Conservation (phyloP, 306 rosid genomes). For the Astragalus glycyphyllos region DNA sequence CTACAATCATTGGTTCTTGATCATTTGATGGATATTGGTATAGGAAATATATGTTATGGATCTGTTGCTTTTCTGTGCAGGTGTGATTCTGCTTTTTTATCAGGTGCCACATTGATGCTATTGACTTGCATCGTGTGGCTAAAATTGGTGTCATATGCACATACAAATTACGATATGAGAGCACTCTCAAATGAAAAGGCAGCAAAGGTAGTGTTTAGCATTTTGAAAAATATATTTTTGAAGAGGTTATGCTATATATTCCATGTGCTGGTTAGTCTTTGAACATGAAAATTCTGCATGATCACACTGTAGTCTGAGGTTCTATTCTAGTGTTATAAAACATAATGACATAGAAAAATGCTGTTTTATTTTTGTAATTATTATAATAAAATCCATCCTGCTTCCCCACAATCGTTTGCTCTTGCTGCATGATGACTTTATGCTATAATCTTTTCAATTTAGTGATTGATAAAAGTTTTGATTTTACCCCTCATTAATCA, state of each 20-base stretch:
- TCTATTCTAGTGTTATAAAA: slow-evolving; percentile 20
- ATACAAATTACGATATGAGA: slow-evolving; percentile 82
- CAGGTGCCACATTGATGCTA: slow-evolving; percentile 80
- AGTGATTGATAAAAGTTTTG: slow-evolving; percentile 18
- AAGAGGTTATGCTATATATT: slow-evolving; percentile 1
- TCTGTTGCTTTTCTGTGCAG: slow-evolving; percentile 53
- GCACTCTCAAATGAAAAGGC: slow-evolving; percentile 68
- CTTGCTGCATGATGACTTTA: slow-evolving; percentile 17
- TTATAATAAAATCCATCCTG: slow-evolving; percentile 14
- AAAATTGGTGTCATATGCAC: slow-evolving; percentile 87
- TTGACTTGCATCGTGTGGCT: slow-evolving; percentile 90
- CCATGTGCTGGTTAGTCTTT: slow-evolving; percentile 32
- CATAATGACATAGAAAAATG: background rate
- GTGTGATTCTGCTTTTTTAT: slow-evolving; percentile 82
- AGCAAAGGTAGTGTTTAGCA: slow-evolving; percentile 57
- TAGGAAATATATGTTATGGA: slow-evolving; percentile 28
- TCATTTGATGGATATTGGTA: slow-evolving; percentile 29
- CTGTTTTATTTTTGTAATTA: slow-evolving; percentile 22
- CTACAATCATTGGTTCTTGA: slow-evolving; percentile 2
- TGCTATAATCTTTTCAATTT: slow-evolving; percentile 33
- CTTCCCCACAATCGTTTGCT: slow-evolving; percentile 4
- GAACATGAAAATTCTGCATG: slow-evolving; percentile 11
- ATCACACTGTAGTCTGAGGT: slow-evolving; percentile 21
- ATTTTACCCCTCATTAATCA: slow-evolving; percentile 27
- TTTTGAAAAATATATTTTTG: slow-evolving; percentile 30